A percentile compares a stretch with the other conserved stretches of the same genome.
phyloP scores from a whole-genome alignment of 441 rosid genomes.

The Erodium moschatum region DNA sequence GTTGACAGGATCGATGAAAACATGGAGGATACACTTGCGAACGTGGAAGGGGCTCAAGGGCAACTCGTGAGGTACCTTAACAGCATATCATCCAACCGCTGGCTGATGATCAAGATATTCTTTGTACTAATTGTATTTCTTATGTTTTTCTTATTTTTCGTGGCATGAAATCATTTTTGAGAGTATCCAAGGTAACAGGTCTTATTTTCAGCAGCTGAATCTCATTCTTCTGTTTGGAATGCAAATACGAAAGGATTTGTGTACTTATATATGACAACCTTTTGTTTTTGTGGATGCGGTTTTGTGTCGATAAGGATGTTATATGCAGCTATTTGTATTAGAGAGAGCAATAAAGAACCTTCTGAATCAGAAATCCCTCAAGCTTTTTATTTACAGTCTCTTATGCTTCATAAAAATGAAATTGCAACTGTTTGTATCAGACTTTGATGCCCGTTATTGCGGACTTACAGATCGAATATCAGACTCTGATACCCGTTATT shows the following conservation, averaged over 20 bases:
- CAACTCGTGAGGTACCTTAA: slow-evolving; percentile 74
- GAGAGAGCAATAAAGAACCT: neutral
- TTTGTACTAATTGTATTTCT: slow-evolving; percentile 78
- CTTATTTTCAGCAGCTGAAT: neutral
- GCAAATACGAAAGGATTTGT: neutral
- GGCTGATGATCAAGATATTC: slow-evolving; percentile 76
- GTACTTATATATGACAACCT: neutral
- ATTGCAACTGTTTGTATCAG: neutral
- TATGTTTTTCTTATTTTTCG: slow-evolving; percentile 86
- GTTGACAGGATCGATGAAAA: slow-evolving; percentile 77
- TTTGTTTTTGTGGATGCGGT: neutral
- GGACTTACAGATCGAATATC: no score
- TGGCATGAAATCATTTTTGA: slow-evolving; percentile 43
- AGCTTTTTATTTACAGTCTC: neutral
- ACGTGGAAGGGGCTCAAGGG: slow-evolving; percentile 89
- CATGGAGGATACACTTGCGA: slow-evolving; percentile 74
- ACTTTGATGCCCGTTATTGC: no score
- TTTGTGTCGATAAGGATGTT: neutral
- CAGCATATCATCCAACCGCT: slow-evolving; percentile 84
- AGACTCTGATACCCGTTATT: no score
- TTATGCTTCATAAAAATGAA: no score
- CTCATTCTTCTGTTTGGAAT: neutral
- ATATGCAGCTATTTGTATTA: neutral
- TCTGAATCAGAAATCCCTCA: neutral
- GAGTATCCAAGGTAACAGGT: slow-evolving; percentile 14